Evolutionary conservation across 768 basidiomycete species (phyloP).

Genomic region (Steccherinum ochraceum): DNA sequence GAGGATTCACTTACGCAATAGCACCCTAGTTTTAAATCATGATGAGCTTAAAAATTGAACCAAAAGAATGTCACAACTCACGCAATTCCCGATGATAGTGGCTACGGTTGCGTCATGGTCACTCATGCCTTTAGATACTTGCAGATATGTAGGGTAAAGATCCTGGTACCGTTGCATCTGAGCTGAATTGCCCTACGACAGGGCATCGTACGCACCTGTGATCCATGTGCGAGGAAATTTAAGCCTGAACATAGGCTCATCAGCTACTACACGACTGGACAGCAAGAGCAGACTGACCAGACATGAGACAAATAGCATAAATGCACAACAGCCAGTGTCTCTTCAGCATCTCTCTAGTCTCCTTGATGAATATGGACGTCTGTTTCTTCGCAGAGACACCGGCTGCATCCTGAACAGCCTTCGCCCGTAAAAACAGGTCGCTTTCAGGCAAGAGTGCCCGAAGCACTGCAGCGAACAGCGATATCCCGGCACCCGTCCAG

Average conservation of each 20-base stretch:
- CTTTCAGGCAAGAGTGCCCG: conserved; percentile 74
- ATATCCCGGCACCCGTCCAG: conserved; percentile 72
- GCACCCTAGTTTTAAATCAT: conserved; percentile 33
- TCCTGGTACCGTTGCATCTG: too few species aligned
- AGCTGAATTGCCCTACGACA: too few species aligned
- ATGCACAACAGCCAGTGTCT: conserved; percentile 78
- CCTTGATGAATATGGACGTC: conserved; percentile 65
- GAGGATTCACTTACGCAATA: conserved; percentile 28
- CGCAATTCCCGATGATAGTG: conserved; percentile 78
- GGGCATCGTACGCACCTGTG: conserved; percentile 27
- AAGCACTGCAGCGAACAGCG: conserved; percentile 59
- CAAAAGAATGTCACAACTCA: conserved; percentile 23
- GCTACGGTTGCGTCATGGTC: conserved; percentile 57
- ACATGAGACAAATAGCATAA: conserved; percentile 81
- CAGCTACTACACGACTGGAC: not conserved
- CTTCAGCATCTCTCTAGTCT: conserved; percentile 72
- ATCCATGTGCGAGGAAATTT: conserved; percentile 49
- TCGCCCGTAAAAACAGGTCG: conserved; percentile 61
- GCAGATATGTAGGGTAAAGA: conserved; percentile 76
- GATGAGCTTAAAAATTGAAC: not conserved
- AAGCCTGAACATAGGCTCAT: conserved; percentile 25
- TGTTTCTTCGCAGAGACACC: conserved; percentile 37
- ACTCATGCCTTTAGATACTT: conserved; percentile 54
- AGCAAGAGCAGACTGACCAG: conserved; percentile 24
- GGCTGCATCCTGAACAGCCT: conserved; percentile 40